Evolutionary conservation across 805 yeast species (phyloP), one percentile per base, ranked within the genome.

Genomic region (Suhomyces faveliae): DNA sequence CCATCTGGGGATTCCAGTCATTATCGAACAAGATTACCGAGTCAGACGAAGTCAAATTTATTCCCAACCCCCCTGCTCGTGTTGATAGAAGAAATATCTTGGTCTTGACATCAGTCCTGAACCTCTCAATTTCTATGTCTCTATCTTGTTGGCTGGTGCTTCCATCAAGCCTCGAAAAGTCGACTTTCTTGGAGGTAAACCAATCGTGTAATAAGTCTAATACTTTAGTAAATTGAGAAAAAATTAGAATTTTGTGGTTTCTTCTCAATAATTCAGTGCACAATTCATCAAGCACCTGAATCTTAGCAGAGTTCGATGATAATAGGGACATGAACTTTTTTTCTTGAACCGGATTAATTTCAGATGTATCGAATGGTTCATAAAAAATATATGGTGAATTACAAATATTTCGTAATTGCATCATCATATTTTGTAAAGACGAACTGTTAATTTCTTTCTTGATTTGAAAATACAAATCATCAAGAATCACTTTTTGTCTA

Each of bases 1-100:
- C 98, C 52, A 89, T 95, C 61, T 92, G 97, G 0, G 98, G 99
- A 59, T 92, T 92, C 96, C 97, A 92, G 61, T 92, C 99, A 48
- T 89, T 86, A 60, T 92, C 99, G 61, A 89, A 90, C 9, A 92
- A 58, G 3, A 92, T 80, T 1, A 94, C 98, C 1, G 96, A 84
- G 54, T 94, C 97, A 0, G 98, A 96, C 0, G 85, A 82, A 0
- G 85, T 80, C 47, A 92, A 71, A 60, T 92, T 92, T 38, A 92
- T 81, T 4, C 99, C 99, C 25, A 92, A 76, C 0, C 98, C 98
- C 8, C 97, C 99, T 0, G 98, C 92, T 52, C 98, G 75, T 0
- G 99, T 94, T 11, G 96, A 86, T 11, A 94, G 72, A 44, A 94
- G 64, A 54, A 92, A 92, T 1, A 90, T 74, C 37, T 63, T 22